phyloP scores from a whole-genome alignment of 495 filamentous ascomycete species.

The Cenococcum geophilum region DNA sequence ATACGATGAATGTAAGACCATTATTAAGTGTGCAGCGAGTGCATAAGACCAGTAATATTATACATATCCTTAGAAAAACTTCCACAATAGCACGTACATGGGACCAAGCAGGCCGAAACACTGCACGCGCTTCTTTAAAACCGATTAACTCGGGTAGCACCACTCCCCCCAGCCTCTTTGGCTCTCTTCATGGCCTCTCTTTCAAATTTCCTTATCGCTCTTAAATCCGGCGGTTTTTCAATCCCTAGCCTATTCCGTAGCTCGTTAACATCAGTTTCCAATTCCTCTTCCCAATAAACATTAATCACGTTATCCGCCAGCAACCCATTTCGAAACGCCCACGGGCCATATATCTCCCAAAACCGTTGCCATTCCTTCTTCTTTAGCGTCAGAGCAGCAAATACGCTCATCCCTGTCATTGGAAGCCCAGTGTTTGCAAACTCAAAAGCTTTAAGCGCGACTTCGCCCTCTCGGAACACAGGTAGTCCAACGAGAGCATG shows the following conservation, averaged over 20 bases:
- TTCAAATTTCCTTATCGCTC: slow-evolving; percentile 66
- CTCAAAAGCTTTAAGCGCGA: slow-evolving; percentile 93
- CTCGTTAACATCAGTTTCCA: slow-evolving; percentile 77
- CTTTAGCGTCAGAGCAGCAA: slow-evolving; percentile 67
- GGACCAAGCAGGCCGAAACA: too few relatives aligned
- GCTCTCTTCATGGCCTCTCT: slow-evolving; percentile 57
- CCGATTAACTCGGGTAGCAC: too few relatives aligned
- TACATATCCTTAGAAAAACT: too few relatives aligned
- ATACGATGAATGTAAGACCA: too few relatives aligned
- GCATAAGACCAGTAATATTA: too few relatives aligned
- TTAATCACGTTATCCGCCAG: slow-evolving; percentile 78
- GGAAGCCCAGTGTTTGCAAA: slow-evolving; percentile 90
- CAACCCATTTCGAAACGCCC: slow-evolving; percentile 82
- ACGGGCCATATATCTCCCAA: slow-evolving; percentile 70
- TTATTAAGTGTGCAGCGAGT: too few relatives aligned
- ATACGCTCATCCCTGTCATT: slow-evolving; percentile 85
- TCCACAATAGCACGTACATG: too few relatives aligned
- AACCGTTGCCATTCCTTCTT: slow-evolving; percentile 66
- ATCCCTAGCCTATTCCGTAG: slow-evolving; percentile 69
- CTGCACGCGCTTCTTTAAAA: too few relatives aligned
- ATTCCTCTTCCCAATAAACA: slow-evolving; percentile 95
- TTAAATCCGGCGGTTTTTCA: slow-evolving; percentile 83
- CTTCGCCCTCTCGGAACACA: slow-evolving; percentile 85
- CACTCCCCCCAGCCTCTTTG: slow-evolving; percentile 35
- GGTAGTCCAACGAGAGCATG: slow-evolving; percentile 91